Conservation (phyloP, 305 asterid genomes). For the Fraxinus xanthoxyloides region DNA sequence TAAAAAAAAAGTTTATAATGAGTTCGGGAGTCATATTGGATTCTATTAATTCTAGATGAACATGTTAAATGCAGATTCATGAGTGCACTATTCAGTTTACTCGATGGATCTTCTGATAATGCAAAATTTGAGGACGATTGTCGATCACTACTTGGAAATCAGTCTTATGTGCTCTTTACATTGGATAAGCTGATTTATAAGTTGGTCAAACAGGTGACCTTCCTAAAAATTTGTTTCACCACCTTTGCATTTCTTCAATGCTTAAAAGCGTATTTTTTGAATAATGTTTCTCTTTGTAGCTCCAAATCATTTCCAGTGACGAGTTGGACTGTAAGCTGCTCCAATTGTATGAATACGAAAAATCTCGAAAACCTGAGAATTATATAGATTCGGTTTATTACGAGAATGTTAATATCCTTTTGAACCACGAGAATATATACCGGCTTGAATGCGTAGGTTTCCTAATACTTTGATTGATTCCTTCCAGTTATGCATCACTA, state of each 20-base stretch:
- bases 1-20: not conserved
- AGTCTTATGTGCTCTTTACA: conserved; percentile 90
- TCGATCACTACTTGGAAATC: conserved; percentile 88
- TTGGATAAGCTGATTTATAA: conserved; percentile 93
- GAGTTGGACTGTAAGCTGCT: conserved; percentile 68
- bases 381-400: conserved; percentile 65
- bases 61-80: conserved; percentile 67
- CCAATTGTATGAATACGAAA: conserved; percentile 67
- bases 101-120: conserved; percentile 94
- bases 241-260: not conserved
- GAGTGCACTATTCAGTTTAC: conserved; percentile 83
- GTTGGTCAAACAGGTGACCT: conserved; percentile 84
- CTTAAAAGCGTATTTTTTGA: conserved; percentile 18
- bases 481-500: conserved; percentile 1
- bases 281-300: conserved; percentile 42
- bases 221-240: conserved; percentile 2
- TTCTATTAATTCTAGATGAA: conserved; percentile 18
- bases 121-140: conserved; percentile 96
- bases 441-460: conserved; percentile 78
- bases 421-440: conserved; percentile 62
- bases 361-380: conserved; percentile 60
- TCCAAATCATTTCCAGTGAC: conserved; percentile 56
- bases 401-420: conserved; percentile 60
- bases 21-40: conserved; percentile 17
- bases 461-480: conserved; percentile 1